These are phyloP conservation scores for Stachybotrys chartarum DNA, from an alignment of 2,329 filamentous ascomycete genomes.

Conservation along the genomic window DNA sequence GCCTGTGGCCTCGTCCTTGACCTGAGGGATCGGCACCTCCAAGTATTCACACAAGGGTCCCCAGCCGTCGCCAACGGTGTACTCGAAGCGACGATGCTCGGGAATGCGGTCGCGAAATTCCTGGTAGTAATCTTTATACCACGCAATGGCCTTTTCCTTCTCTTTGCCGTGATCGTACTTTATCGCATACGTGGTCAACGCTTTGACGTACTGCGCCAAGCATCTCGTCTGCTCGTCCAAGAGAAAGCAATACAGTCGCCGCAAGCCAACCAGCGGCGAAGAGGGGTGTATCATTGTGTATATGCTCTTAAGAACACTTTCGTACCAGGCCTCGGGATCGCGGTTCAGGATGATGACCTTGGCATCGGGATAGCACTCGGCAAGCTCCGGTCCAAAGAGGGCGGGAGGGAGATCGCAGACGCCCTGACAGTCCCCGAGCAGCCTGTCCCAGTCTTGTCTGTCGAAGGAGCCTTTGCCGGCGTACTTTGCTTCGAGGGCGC, in stretches of 20 bases:
- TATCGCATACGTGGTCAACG: slow-evolving; percentile 17
- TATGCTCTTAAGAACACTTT: slow-evolving; percentile 17
- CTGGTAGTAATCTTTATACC: slow-evolving; percentile 28
- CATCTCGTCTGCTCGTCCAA: slow-evolving; percentile 16
- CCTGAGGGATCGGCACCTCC: slow-evolving; percentile 26
- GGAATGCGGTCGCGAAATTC: slow-evolving; percentile 26
- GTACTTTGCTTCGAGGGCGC: slow-evolving; percentile 24
- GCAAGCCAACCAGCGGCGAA: slow-evolving; percentile 14
- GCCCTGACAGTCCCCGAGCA: slow-evolving; percentile 39
- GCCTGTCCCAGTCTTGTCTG: slow-evolving; percentile 36
- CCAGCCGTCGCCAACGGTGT: slow-evolving; percentile 31
- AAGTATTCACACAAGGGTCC: slow-evolving; percentile 32
- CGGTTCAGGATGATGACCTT: slow-evolving; percentile 32
- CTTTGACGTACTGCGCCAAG: slow-evolving; percentile 18
- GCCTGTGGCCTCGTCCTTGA: slow-evolving; percentile 20
- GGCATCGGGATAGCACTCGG: slow-evolving; percentile 24
- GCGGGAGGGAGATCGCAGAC: slow-evolving; percentile 50
- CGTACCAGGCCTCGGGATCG: slow-evolving; percentile 28
- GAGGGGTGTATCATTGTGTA: slow-evolving; percentile 19
- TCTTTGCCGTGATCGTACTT: slow-evolving; percentile 23
- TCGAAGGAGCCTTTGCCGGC: slow-evolving; percentile 19
- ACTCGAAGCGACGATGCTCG: slow-evolving; percentile 27
- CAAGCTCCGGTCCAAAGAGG: slow-evolving; percentile 36
- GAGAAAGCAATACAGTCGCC: slow-evolving; percentile 19
- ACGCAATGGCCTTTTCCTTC: slow-evolving; percentile 27